Evolutionary conservation across 371 early-diverging fungal species (phyloP).

Genomic region (Mucor piriformis): DNA sequence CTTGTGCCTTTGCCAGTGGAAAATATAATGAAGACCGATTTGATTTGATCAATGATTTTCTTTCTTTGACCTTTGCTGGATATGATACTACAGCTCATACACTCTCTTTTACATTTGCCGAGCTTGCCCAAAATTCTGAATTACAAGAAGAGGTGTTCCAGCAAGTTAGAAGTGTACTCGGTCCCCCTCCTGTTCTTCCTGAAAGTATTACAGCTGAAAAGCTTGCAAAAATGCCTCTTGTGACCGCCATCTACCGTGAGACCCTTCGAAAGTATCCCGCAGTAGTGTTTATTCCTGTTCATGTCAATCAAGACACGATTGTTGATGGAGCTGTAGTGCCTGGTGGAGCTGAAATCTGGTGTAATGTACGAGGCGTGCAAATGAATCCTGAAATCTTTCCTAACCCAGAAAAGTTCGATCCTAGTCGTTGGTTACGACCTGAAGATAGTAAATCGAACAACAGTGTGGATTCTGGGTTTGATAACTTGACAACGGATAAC

Average conservation of each 20-base stretch:
- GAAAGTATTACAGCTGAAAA: conserved; percentile 41
- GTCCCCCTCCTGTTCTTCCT: conserved; percentile 44
- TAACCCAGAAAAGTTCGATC: conserved; percentile 42
- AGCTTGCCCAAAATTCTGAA: conserved; percentile 44
- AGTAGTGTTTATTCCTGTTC: conserved; percentile 50
- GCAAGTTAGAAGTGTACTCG: conserved; percentile 42
- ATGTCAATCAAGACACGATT: conserved; percentile 43
- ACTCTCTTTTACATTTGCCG: conserved; percentile 45
- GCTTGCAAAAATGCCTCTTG: conserved; percentile 40
- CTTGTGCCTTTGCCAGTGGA: conserved; percentile 43
- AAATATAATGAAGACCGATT: conserved; percentile 26
- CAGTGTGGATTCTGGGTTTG: conserved; percentile 14
- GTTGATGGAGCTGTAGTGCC: conserved; percentile 49
- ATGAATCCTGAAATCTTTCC: conserved; percentile 52
- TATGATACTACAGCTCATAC: conserved; percentile 56
- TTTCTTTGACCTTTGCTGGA: conserved; percentile 52
- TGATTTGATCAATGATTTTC: conserved; percentile 44
- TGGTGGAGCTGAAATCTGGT: conserved; percentile 48
- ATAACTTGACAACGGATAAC: conserved; percentile 9
- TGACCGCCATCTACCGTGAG: conserved; percentile 53
- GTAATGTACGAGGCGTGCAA: conserved; percentile 51
- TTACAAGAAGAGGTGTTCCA: conserved; percentile 42
- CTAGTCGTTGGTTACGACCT: conserved; percentile 40
- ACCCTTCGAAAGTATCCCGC: conserved; percentile 55
- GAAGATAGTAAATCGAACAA: conserved; percentile 1